Conservation (phyloP, 345 rosid species). For the Euphorbia pulcherrima region DNA sequence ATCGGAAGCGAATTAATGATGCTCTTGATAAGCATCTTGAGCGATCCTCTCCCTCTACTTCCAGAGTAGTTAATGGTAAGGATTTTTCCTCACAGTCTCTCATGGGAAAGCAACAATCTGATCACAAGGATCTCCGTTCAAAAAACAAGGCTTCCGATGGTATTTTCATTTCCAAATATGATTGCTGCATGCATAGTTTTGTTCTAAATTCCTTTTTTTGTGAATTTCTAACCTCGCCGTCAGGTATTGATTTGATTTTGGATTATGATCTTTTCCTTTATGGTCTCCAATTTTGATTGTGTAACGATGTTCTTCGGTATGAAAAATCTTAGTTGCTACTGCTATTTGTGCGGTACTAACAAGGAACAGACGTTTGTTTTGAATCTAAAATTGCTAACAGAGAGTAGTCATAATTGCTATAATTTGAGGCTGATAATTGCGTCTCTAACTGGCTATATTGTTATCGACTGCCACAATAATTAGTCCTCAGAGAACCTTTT, state of each 20-base stretch:
- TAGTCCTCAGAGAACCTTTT: neutral
- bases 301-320: neutral
- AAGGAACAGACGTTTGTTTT: neutral
- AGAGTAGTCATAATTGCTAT: neutral
- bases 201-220: neutral
- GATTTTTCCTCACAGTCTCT: constrained; percentile 47
- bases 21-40: constrained; percentile 65
- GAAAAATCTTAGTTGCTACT: neutral
- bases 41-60: constrained; percentile 77
- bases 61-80: constrained; percentile 56
- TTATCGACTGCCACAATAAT: neutral
- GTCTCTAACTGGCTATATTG: neutral
- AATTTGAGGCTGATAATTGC: neutral
- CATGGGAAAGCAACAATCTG: constrained; percentile 51
- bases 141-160: constrained; percentile 66
- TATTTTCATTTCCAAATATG: constrained; percentile 8
- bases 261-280: neutral
- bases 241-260: neutral
- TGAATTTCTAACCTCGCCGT: neutral
- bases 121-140: constrained; percentile 54
- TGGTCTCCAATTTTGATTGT: too few relatives aligned
- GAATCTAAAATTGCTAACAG: neutral
- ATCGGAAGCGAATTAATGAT: constrained; percentile 81
- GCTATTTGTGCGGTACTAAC: too few relatives aligned
- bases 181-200: neutral